A percentile compares a stretch with the other conserved stretches of the same genome.
Evolutionary conservation across 1,284 basidiomycete genomes (phyloP).

Genomic region (Papiliotrema flavescens): DNA sequence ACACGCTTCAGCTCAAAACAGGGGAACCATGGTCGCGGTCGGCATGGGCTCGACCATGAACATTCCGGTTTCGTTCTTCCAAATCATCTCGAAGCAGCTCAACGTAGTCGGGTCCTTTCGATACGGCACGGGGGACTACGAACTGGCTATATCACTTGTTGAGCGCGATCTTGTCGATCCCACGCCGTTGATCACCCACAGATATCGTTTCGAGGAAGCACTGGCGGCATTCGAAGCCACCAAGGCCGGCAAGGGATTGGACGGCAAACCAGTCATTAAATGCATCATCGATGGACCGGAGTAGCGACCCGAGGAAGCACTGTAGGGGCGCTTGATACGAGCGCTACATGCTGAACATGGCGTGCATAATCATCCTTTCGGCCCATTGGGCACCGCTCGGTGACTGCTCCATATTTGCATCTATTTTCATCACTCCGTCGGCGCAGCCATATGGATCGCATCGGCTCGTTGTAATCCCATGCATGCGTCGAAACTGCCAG

Average conservation of each 20-base stretch:
- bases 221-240: conserved; percentile 55
- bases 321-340: too few relatives aligned
- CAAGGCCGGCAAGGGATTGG: conserved; percentile 64
- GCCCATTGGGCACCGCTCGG: too few relatives aligned
- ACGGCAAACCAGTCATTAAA: conserved; percentile 52
- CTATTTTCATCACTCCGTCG: too few relatives aligned
- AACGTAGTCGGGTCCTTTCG: conserved; percentile 47
- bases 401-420: too few relatives aligned
- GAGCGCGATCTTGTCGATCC: conserved; percentile 55
- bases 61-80: conserved; percentile 42
- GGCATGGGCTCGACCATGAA: conserved; percentile 44
- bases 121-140: conserved; percentile 50
- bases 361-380: too few relatives aligned
- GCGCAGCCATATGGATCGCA: too few relatives aligned
- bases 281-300: conserved; percentile 44
- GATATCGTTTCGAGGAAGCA: conserved; percentile 57
- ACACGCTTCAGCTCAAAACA: conserved; percentile 7
- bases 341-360: too few relatives aligned
- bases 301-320: too few relatives aligned
- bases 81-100: conserved; percentile 45
- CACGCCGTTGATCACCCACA: conserved; percentile 56
- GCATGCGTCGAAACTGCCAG: too few relatives aligned
- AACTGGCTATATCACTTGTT: conserved; percentile 56
- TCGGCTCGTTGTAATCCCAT: too few relatives aligned
- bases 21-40: conserved; percentile 48